Conservation (phyloP, 2,329 filamentous ascomycete genomes). For the Exophiala xenobiotica region DNA sequence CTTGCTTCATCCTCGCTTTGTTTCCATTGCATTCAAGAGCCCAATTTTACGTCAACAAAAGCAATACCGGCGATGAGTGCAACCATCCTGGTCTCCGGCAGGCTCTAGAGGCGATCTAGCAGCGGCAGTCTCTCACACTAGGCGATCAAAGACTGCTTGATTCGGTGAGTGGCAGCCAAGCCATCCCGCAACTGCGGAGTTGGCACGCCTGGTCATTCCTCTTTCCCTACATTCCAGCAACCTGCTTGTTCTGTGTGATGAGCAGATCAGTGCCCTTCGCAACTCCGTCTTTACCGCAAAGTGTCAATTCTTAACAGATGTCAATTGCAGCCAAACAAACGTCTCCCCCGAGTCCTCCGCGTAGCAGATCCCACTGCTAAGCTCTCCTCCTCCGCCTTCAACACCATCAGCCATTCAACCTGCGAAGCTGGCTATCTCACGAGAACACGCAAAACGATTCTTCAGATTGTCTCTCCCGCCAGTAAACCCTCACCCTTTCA, state of each 20-base stretch:
- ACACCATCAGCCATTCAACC: not conserved
- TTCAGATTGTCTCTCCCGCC: conserved; percentile 42
- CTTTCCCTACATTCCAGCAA: not conserved
- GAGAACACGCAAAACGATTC: conserved; percentile 49
- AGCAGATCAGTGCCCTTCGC: not conserved
- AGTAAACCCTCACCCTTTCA: conserved; percentile 30
- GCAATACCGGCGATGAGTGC: not conserved
- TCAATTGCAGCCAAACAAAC: not conserved
- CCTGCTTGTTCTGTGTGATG: not conserved
- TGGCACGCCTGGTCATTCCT: conserved; percentile 9
- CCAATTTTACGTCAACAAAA: not conserved
- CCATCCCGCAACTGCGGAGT: conserved; percentile 11
- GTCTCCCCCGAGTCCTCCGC: too few species aligned
- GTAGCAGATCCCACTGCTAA: too few species aligned
- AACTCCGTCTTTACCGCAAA: not conserved
- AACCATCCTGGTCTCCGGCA: conserved; percentile 1
- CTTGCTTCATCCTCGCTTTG: not conserved
- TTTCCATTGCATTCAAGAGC: not conserved
- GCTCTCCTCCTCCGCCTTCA: too few species aligned
- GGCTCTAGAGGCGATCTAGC: conserved; percentile 9
- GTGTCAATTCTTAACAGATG: not conserved
- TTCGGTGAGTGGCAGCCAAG: conserved; percentile 12
- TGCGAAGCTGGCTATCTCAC: conserved; percentile 45
- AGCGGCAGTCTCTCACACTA: conserved; percentile 3
- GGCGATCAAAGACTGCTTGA: conserved; percentile 1